A percentile compares a stretch with the other conserved stretches of the same genome.
These are phyloP conservation scores for Pisolithus tinctorius DNA, from an alignment of 768 basidiomycete genomes.

Conservation along the genomic window DNA sequence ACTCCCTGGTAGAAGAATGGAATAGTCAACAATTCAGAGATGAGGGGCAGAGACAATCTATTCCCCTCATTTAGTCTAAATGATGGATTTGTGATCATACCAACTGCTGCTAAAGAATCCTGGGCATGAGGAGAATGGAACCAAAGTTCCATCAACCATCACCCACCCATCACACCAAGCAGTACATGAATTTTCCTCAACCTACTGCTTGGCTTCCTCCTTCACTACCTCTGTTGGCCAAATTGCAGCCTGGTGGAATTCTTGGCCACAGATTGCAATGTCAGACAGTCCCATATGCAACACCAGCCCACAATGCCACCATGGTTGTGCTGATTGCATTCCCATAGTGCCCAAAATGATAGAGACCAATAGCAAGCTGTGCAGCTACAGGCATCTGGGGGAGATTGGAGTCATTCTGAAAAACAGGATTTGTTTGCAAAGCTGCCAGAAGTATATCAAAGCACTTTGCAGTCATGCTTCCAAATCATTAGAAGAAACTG, in stretches of 20 bases:
- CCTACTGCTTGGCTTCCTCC: conserved; percentile 32
- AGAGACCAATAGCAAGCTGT: conserved; percentile 35
- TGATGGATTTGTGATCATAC: too few relatives aligned
- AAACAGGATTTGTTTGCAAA: not conserved
- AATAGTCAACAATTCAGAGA: too few relatives aligned
- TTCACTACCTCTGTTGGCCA: conserved; percentile 28
- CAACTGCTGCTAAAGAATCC: too few relatives aligned
- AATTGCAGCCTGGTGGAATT: conserved; percentile 28
- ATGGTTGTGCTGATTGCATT: too few relatives aligned
- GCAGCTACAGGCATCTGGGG: not conserved
- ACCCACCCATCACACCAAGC: conserved; percentile 33
- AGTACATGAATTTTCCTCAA: conserved; percentile 27
- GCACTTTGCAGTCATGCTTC: not conserved
- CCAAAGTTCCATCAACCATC: conserved; percentile 35
- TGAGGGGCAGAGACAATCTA: too few relatives aligned
- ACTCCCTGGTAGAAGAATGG: too few relatives aligned
- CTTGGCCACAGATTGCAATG: conserved; percentile 18
- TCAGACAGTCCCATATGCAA: conserved; percentile 26
- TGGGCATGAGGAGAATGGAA: too few relatives aligned
- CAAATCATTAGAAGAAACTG: not conserved
- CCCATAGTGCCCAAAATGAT: conserved; percentile 35
- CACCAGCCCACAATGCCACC: conserved; percentile 35
- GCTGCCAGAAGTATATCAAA: not conserved
- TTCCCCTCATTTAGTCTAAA: too few relatives aligned
- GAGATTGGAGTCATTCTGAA: not conserved